Conservation (phyloP, 352 stramenopile species). For the Phytophthora sp. region DNA sequence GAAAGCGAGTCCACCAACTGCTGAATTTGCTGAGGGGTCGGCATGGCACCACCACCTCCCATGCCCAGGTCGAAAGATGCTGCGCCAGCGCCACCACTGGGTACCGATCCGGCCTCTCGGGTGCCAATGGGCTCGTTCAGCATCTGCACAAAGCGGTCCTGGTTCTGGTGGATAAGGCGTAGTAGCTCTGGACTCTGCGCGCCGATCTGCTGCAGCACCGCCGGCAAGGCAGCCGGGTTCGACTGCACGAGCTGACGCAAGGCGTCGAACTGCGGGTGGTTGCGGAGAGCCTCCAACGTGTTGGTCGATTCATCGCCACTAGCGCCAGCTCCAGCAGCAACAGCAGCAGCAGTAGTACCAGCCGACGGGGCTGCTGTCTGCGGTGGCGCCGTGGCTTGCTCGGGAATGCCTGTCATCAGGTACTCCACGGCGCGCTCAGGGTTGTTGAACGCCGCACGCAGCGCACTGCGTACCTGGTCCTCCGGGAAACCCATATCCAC, state of each 20-base stretch:
- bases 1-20: slow-evolving; percentile 79
- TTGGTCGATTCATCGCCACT: slow-evolving; percentile 34
- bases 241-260: slow-evolving; percentile 84
- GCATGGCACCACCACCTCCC: slow-evolving; percentile 58
- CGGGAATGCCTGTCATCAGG: slow-evolving; percentile 88
- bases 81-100: slow-evolving; percentile 39
- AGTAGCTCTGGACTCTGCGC: slow-evolving; percentile 83
- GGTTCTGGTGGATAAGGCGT: slow-evolving; percentile 86
- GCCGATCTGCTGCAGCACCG: slow-evolving; percentile 88
- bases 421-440: slow-evolving; percentile 88
- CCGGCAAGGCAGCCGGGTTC: slow-evolving; percentile 79
- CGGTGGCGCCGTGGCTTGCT: slow-evolving; percentile 44
- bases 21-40: slow-evolving; percentile 85
- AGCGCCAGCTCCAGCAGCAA: slow-evolving; percentile 17
- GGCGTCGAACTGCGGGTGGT: slow-evolving; percentile 86
- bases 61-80: slow-evolving; percentile 59
- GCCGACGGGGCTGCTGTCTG: slow-evolving; percentile 29
- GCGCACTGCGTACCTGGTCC: slow-evolving; percentile 77
- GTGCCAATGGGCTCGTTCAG: slow-evolving; percentile 87
- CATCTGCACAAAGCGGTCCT: slow-evolving; percentile 88
- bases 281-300: slow-evolving; percentile 79
- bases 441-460: slow-evolving; percentile 90
- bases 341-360: slow-evolving; percentile 8
- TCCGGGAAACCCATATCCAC: slow-evolving; percentile 90
- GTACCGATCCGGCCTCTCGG: slow-evolving; percentile 40